These are phyloP conservation scores for Ophiostoma ips DNA, from an alignment of 2,329 filamentous ascomycete species.

Conservation along the genomic window DNA sequence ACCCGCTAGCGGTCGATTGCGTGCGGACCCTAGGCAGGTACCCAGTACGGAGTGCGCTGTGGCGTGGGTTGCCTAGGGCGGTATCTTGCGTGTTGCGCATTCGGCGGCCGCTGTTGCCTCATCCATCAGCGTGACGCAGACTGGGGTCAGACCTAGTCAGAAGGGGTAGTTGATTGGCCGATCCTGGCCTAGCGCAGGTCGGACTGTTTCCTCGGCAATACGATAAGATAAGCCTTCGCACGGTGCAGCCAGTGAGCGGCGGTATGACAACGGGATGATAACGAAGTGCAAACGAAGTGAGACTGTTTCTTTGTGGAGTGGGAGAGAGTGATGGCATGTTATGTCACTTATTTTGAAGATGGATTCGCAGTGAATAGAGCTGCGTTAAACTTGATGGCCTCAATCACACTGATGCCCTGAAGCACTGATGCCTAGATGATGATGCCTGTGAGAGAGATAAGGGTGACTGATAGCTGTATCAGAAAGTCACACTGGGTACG, in stretches of 20 bases:
- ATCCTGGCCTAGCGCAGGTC: constrained; percentile 16
- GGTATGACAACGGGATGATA: background rate
- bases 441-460: no score
- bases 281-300: background rate
- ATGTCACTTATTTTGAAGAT: background rate
- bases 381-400: no score
- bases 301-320: background rate
- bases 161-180: constrained; percentile 11
- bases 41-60: background rate
- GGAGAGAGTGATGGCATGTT: background rate
- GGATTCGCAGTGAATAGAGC: no score
- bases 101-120: constrained; percentile 15
- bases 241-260: constrained; percentile 5
- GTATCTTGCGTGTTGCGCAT: constrained; percentile 11
- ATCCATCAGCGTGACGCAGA: constrained; percentile 13
- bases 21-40: background rate
- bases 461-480: background rate
- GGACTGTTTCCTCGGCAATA: constrained; percentile 18
- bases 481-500: background rate
- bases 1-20: constrained; percentile 6
- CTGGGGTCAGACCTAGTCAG: constrained; percentile 9
- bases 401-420: no score
- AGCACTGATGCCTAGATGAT: background rate
- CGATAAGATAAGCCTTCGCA: constrained; percentile 17
- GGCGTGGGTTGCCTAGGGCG: background rate